phyloP scores from a whole-genome alignment of 2,329 filamentous ascomycete genomes.

The Drechslera avenae region DNA sequence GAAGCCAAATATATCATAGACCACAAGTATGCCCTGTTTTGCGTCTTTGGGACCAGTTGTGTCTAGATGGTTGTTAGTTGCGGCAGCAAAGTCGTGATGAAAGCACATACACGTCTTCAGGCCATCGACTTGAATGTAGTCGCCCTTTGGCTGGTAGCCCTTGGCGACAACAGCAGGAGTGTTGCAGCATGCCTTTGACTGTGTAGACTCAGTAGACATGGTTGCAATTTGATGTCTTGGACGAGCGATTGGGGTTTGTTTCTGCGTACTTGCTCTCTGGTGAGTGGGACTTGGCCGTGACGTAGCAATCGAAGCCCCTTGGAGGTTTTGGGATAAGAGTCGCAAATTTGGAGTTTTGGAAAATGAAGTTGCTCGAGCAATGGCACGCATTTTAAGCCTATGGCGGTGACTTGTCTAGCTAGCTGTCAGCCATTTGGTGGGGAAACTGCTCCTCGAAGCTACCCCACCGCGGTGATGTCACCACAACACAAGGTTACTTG shows the following conservation, averaged over 20 bases:
- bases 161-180: conserved; percentile 56
- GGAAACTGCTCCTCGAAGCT: conserved; percentile 14
- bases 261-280: not conserved
- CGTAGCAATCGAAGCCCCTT: conserved; percentile 18
- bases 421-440: conserved; percentile 12
- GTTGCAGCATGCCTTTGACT: conserved; percentile 53
- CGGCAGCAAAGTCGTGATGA: not conserved
- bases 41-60: conserved; percentile 62
- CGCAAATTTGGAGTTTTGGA: conserved; percentile 12
- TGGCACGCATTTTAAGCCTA: conserved; percentile 20
- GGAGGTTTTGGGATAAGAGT: not conserved
- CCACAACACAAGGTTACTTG: not conserved
- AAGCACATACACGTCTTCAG: conserved; percentile 62
- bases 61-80: conserved; percentile 45
- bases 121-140: conserved; percentile 64
- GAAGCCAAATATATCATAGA: conserved; percentile 69
- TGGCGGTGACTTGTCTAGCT: conserved; percentile 23
- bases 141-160: conserved; percentile 62
- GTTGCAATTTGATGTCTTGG: conserved; percentile 19
- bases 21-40: conserved; percentile 61
- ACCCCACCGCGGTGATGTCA: conserved; percentile 31
- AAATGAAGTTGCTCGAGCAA: conserved; percentile 16
- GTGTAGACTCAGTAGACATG: conserved; percentile 46
- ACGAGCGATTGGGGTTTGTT: conserved; percentile 1
- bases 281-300: not conserved